These are phyloP conservation scores for Carex arenaria DNA, from an alignment of 202 grass and related monocot species.

Conservation along the genomic window DNA sequence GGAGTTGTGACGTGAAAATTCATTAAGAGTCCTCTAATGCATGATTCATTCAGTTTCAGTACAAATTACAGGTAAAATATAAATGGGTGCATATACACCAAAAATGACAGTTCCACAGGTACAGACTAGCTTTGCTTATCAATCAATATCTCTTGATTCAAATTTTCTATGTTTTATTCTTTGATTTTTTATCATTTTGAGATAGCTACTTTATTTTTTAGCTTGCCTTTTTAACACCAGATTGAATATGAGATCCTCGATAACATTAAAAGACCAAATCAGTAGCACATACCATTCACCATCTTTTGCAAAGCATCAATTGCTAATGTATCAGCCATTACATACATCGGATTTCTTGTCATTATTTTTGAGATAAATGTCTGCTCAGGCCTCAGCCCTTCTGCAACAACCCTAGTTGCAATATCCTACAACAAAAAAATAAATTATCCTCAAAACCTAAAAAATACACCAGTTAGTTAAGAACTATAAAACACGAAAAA, in stretches of 20 bases:
- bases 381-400: conserved; percentile 80
- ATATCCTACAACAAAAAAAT: conserved; percentile 56
- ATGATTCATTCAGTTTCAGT: not conserved
- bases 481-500: conserved; percentile 17
- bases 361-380: conserved; percentile 87
- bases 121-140: not conserved
- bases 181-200: not conserved
- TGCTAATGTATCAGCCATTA: conserved; percentile 67
- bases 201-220: not conserved
- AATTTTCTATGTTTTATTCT: not conserved
- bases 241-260: not conserved
- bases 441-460: conserved; percentile 9
- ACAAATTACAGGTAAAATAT: not conserved
- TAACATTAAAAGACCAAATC: not conserved
- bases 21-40: not conserved
- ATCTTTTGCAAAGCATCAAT: conserved; percentile 98
- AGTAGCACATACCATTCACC: conserved; percentile 65
- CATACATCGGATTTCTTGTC: conserved; percentile 81
- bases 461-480: not conserved
- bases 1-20: conserved; percentile 20
- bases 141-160: not conserved
- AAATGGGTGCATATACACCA: not conserved
- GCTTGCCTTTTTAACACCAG: not conserved
- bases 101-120: not conserved
- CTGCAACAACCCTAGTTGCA: conserved; percentile 79